Base-by-base conservation (phyloP, 768 basidiomycete genomes). In the Suillus decipiens region DNA sequence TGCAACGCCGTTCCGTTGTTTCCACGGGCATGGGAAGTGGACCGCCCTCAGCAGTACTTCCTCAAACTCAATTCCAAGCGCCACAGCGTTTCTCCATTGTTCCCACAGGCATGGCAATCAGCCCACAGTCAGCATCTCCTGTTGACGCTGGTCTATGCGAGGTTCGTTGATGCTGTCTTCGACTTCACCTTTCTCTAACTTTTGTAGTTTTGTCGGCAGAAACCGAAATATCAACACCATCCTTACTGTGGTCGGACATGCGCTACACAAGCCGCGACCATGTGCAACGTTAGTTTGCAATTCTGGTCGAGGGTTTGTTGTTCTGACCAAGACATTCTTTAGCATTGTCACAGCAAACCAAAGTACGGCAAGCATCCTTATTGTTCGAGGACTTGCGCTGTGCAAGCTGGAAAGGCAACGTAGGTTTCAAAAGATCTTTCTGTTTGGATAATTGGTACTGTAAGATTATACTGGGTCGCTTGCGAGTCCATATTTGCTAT, bases 191-290 rank as follows among this genome's bases (percentile, higher is more conserved):
- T 41, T 66, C 61, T 55, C 24, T 64, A 56, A 62, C 43, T 63
- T 36, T 83, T 81, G 65, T 41, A 78, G 77, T 72, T 70, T 39
- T 89, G 88, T 68, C 82, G 84, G 64, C 79, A 80, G 69, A 85
- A 83, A 64, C 84, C 86, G 5, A 89, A 86, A 72, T 85, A 81
- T 68, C 82, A 79, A 66, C 80, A 77, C 65, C 84, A 85, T 67
- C 82, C 84, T 58, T 89, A 81, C 67, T 89, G 88, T 63, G 85
- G 88, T 61, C 85, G 86, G 79, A 85, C 82, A 60, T 89, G 88
- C 67, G 87, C 86, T 19, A 71, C 79, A 17, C 64, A 79, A 56
- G 86, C 86, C 24, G 63, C 64, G 17, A 75, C 67, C 48, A 65
- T 66, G 68, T 75, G 74, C 41, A 70, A 66, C 8, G 74, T 75